A percentile compares a stretch with the other conserved stretches of the same genome.
Evolutionary conservation across 768 basidiomycete genomes (phyloP).

Genomic region (Mycena alexandri): DNA sequence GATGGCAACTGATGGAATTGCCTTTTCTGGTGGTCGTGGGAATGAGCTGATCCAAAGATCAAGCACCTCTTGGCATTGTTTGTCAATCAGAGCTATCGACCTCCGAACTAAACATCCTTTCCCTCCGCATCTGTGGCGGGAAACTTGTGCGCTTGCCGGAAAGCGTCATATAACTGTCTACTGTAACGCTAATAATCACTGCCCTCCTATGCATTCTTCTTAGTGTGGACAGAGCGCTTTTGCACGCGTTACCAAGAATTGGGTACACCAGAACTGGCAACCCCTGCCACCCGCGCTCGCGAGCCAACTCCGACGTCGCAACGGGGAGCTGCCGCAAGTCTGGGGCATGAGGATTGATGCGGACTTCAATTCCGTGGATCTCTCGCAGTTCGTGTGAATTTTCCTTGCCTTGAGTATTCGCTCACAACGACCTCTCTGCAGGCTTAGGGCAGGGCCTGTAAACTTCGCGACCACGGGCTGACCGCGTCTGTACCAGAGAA

Average conservation of each 20-base stretch:
- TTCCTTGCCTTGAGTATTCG: neutral
- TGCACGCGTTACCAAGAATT: slow-evolving; percentile 56
- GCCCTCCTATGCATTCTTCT: too few relatives aligned
- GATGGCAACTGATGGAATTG: too few relatives aligned
- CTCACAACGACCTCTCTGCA: slow-evolving; percentile 3
- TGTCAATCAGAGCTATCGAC: too few relatives aligned
- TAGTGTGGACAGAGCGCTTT: slow-evolving; percentile 58
- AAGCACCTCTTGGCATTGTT: too few relatives aligned
- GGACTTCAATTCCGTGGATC: slow-evolving; percentile 49
- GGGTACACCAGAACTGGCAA: slow-evolving; percentile 59
- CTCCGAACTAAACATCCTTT: too few relatives aligned
- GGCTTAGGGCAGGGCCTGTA: slow-evolving; percentile 45
- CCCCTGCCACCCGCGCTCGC: slow-evolving; percentile 51
- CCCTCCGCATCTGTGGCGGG: slow-evolving; percentile 42
- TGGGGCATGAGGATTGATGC: slow-evolving; percentile 57
- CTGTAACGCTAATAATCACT: neutral
- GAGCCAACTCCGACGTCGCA: slow-evolving; percentile 46
- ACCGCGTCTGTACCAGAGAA: slow-evolving; percentile 25
- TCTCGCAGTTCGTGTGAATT: slow-evolving; percentile 39
- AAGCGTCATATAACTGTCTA: slow-evolving; percentile 45
- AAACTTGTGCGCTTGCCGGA: slow-evolving; percentile 68
- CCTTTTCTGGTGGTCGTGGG: too few relatives aligned
- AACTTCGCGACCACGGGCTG: slow-evolving; percentile 48
- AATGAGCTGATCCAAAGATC: too few relatives aligned
- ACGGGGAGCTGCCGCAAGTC: slow-evolving; percentile 51